Evolutionary conservation across 2,329 filamentous ascomycete genomes (phyloP), one percentile per base, ranked within the genome.

Genomic region (Trichoderma cornu-damae): DNA sequence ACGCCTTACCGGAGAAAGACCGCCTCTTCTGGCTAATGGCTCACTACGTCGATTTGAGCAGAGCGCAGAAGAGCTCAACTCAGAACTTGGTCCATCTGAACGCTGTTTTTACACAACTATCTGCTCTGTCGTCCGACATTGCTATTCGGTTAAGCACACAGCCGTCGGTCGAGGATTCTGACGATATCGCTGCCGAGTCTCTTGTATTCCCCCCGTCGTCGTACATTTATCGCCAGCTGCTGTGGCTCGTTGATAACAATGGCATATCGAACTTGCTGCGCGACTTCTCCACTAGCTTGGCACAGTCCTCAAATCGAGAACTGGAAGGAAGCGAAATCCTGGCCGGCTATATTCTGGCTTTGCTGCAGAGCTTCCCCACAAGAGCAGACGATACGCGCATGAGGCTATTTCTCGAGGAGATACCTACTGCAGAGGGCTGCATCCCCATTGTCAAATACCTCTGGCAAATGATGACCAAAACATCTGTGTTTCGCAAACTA

Each of bases 341-440:
- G 37, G 90, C 93, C 11, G 90, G 88, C 26, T 97, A 96, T 68
- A 90, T 91, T 2, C 77, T 97, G 37, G 92, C 89, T 0, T 75
- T 99, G 3, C 76, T 97, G 3, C 84, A 89, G 59, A 92, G 91
- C 64, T 97, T 97, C 63, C 91, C 93, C 7, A 76, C 79, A 6
- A 81, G 84, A 59, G 86, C 86, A 3, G 92, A 96, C 66, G 91
- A 96, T 59, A 95, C 96, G 60, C 87, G 92, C 20, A 96, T 97
- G 90, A 93, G 90, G 75, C 77, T 97, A 1, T 97, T 94, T 67
- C 79, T 94, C 38, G 69, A 70, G 24, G 63, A 72, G 52, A 72
- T 74, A 12, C 69, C 70, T 16, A 69, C 67, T 2, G 20, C 61
- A 5, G 61, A 63, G 4, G 89, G 90, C 0, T 84, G 87, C 42